A percentile compares a stretch with the other conserved stretches of the same genome.
Evolutionary conservation across 352 stramenopile species (phyloP).

Genomic region (Phytopythium aichiense): DNA sequence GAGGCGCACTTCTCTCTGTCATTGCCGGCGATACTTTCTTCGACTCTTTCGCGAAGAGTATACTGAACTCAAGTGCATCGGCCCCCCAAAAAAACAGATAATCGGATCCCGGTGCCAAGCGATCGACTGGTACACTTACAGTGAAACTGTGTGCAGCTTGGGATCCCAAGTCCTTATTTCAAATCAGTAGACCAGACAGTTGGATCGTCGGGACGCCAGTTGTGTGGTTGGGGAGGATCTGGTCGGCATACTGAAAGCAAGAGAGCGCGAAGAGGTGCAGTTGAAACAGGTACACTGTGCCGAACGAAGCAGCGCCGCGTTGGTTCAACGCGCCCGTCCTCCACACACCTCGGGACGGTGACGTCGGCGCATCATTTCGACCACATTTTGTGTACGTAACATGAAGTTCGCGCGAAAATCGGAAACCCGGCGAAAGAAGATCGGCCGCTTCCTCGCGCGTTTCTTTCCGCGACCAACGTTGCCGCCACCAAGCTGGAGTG

Average conservation of each 20-base stretch:
- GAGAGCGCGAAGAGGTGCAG: not conserved
- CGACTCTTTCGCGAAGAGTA: not conserved
- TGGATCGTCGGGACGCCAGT: not conserved
- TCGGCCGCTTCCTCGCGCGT: not conserved
- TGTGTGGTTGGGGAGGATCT: not conserved
- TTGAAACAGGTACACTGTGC: slow-evolving; percentile 12
- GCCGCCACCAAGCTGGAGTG: not conserved
- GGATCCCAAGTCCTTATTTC: not conserved
- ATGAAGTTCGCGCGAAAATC: not conserved
- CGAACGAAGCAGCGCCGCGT: slow-evolving; percentile 9
- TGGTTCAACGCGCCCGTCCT: slow-evolving; percentile 17
- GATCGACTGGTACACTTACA: not conserved
- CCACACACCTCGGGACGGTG: slow-evolving; percentile 9
- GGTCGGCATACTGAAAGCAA: not conserved
- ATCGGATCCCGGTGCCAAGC: not conserved
- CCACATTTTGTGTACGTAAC: not conserved
- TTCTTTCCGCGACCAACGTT: not conserved
- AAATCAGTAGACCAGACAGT: not conserved
- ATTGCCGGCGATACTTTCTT: not conserved
- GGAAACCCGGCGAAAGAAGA: not conserved
- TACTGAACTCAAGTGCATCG: not conserved
- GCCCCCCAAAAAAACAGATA: not conserved
- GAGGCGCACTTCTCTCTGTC: not conserved
- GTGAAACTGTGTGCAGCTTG: slow-evolving; percentile 3
- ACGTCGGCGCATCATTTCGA: slow-evolving; percentile 3